These are phyloP conservation scores for Xerocomus spinulosus DNA, from an alignment of 768 basidiomycete genomes.

Conservation along the genomic window DNA sequence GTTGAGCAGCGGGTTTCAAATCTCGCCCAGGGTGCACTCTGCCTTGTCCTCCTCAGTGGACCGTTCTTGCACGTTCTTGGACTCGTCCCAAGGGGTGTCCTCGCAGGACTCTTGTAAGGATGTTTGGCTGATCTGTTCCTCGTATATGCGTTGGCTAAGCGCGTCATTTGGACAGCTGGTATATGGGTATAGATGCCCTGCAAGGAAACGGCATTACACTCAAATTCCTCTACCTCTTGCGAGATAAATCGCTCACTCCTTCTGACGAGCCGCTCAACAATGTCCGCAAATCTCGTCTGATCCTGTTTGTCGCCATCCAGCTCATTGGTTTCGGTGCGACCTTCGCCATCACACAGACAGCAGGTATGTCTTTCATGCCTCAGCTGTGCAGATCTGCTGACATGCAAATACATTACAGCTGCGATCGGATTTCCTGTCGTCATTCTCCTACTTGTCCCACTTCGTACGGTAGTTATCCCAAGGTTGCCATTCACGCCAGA, in stretches of 20 bases:
- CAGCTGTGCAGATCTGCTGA: neutral
- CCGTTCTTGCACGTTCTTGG: conserved; percentile 79
- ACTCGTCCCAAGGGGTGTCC: conserved; percentile 76
- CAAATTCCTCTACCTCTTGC: conserved; percentile 57
- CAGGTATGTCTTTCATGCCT: conserved; percentile 44
- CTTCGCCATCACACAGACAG: conserved; percentile 87
- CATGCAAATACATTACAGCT: conserved; percentile 40
- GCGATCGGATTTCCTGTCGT: conserved; percentile 91
- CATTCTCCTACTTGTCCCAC: conserved; percentile 77
- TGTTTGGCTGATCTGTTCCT: conserved; percentile 21
- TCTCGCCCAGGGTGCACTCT: conserved; percentile 75
- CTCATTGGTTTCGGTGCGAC: conserved; percentile 82
- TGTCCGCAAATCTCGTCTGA: conserved; percentile 70
- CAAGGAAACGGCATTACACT: no score
- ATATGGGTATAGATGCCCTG: conserved; percentile 56
- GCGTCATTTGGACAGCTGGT: conserved; percentile 53
- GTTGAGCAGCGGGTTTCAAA: conserved; percentile 95
- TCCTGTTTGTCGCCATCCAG: conserved; percentile 70
- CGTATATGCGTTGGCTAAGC: conserved; percentile 3
- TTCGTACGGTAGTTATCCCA: conserved; percentile 70
- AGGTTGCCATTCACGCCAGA: conserved; percentile 67
- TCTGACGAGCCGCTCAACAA: conserved; percentile 63
- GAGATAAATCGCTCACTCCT: conserved; percentile 62
- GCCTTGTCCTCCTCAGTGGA: conserved; percentile 72
- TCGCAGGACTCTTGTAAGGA: conserved; percentile 79